A percentile compares a stretch with the other conserved stretches of the same genome.
These are phyloP conservation scores for Centrapalus pauciflorus DNA, from an alignment of 129 eudicot genomes.

Conservation along the genomic window DNA sequence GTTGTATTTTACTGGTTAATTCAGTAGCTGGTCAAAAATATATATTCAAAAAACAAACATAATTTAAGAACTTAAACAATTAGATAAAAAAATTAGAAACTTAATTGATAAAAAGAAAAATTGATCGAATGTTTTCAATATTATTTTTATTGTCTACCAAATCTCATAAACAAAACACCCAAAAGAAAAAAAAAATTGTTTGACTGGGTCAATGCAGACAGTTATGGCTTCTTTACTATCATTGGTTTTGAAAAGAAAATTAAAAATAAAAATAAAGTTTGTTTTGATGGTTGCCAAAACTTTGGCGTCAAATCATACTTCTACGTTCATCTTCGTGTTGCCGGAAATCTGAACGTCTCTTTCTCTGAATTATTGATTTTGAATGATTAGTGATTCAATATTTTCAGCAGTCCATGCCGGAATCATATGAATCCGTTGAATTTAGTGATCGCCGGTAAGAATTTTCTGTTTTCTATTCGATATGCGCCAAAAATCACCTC, in stretches of 20 bases:
- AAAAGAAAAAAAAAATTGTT: too few relatives aligned
- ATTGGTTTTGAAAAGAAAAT: background rate
- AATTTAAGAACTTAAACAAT: too few relatives aligned
- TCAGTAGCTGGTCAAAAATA: too few relatives aligned
- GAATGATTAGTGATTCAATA: background rate
- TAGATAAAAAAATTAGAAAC: too few relatives aligned
- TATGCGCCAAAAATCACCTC: background rate
- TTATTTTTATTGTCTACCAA: too few relatives aligned
- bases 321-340: background rate
- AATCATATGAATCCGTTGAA: background rate
- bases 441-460: background rate
- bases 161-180: too few relatives aligned
- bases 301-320: background rate
- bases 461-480: background rate
- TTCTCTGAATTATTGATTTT: background rate
- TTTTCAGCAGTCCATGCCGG: background rate
- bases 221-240: background rate
- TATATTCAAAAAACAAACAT: too few relatives aligned
- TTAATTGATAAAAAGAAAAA: too few relatives aligned
- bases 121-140: too few relatives aligned
- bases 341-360: background rate
- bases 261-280: background rate
- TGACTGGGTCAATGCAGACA: background rate
- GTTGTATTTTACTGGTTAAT: too few relatives aligned
- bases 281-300: background rate